These are phyloP conservation scores for Tetrapisispora namnaoensis DNA, from an alignment of 805 yeast genomes.

Conservation along the genomic window DNA sequence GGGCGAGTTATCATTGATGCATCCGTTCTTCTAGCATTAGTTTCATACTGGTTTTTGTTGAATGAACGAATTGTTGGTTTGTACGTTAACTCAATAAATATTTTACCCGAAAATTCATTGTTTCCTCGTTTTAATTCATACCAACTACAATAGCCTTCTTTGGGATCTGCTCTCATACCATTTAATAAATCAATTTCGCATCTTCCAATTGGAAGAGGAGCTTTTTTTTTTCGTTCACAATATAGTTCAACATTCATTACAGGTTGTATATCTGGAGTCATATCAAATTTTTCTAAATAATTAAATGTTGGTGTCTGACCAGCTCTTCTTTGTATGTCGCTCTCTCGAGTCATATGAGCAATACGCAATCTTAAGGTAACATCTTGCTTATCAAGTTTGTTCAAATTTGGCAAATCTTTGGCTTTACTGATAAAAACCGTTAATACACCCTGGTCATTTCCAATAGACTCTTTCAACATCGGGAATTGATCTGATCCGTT, in stretches of 20 bases:
- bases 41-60: constrained; percentile 5
- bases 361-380: constrained; percentile 81
- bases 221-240: constrained; percentile 68
- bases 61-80: constrained; percentile 41
- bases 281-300: constrained; percentile 57
- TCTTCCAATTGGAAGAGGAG: constrained; percentile 82
- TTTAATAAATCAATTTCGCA: constrained; percentile 67
- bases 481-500: neutral
- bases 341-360: constrained; percentile 71
- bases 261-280: constrained; percentile 56
- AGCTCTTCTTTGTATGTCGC: constrained; percentile 71
- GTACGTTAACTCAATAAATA: constrained; percentile 86
- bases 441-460: constrained; percentile 38
- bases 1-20: constrained; percentile 24
- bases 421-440: constrained; percentile 74
- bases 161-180: constrained; percentile 54
- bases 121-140: constrained; percentile 51
- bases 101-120: constrained; percentile 74
- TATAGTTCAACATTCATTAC: constrained; percentile 55
- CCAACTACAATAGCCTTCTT: constrained; percentile 83
- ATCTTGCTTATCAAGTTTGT: constrained; percentile 84
- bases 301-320: constrained; percentile 94
- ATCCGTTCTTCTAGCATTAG: constrained; percentile 14
- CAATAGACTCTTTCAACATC: constrained; percentile 22
- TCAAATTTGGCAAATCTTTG: constrained; percentile 74